phyloP scores from a whole-genome alignment of 1,284 basidiomycete genomes.

The Cystobasidium sp. region DNA sequence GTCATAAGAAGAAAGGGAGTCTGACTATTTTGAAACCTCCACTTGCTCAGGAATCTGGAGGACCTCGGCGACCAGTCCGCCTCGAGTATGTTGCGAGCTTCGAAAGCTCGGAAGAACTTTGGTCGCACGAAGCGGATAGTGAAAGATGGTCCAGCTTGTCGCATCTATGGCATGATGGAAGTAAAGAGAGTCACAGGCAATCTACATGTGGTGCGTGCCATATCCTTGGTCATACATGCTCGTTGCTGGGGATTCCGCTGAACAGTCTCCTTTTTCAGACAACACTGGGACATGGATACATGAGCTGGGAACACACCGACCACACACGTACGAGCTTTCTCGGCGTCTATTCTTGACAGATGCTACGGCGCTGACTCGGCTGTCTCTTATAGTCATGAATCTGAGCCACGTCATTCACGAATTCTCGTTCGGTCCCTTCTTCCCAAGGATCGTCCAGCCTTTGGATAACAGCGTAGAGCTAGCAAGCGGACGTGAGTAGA shows the following conservation, averaged over 20 bases:
- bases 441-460: constrained; percentile 93
- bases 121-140: constrained; percentile 54
- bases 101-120: constrained; percentile 49
- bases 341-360: not conserved
- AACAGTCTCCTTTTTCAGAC: constrained; percentile 60
- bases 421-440: constrained; percentile 95
- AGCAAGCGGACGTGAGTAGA: constrained; percentile 72
- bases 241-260: not conserved
- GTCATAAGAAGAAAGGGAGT: not conserved
- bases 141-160: constrained; percentile 54
- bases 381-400: constrained; percentile 79
- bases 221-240: not conserved
- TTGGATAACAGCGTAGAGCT: constrained; percentile 82
- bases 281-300: constrained; percentile 91
- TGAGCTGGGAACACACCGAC: constrained; percentile 82
- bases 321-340: constrained; percentile 67
- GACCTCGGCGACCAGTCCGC: constrained; percentile 46
- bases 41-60: constrained; percentile 10
- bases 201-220: constrained; percentile 56
- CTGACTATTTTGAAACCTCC: not conserved
- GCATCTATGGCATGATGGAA: constrained; percentile 76
- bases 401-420: constrained; percentile 93
- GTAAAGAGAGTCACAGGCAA: constrained; percentile 86
- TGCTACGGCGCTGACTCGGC: not conserved
- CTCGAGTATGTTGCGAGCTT: constrained; percentile 47